Base-by-base conservation (phyloP, 116 monocot species). In the Trichopus zeylanicus region DNA sequence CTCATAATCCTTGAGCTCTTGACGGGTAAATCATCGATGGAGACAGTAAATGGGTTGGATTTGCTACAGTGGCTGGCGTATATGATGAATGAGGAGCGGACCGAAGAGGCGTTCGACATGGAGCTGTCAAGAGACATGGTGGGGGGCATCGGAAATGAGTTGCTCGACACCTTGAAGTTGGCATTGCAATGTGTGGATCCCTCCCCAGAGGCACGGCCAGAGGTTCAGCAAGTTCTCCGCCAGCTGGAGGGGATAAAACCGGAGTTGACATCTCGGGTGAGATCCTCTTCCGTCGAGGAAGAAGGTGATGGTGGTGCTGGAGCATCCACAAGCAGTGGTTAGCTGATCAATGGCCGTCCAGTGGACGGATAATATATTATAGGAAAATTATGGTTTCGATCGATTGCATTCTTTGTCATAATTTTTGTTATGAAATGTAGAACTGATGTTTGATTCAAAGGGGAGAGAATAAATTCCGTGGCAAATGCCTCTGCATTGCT, bases 111-210 rank as follows among this genome's bases (percentile, higher is more conserved):
- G 57, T 95, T 95, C 37, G 95, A 95, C 34, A 32, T 81, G 29
- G 95, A 95, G 60, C 67, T 89, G 16, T 77, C 79, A 67, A 67
- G 65, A 55, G 86, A 89, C 19, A 75, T 78, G 2, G 64, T 35
- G 3, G 82, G 67, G 18, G 39, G 34, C 32, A 62, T 71, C 1
- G 86, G 78, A 0, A 90, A 86, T 27, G 89, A 89, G 60, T 60
- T 95, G 70, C 63, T 95, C 32, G 76, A 86, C 66, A 72, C 81
- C 2, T 66, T 95, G 65, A 95, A 95, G 64, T 29, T 95, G 69
- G 95, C 95, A 12, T 57, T 95, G 65, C 95, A 84, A 55, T 89
- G 90, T 25, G 90, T 81, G 12, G 89, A 95, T 38, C 86, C 86
- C 6, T 69, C 95, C 4, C 83, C 89, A 5, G 65, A 59, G 6